Evolutionary conservation across 2,329 filamentous ascomycete genomes (phyloP).

Genomic region (Penicillium occitanis): DNA sequence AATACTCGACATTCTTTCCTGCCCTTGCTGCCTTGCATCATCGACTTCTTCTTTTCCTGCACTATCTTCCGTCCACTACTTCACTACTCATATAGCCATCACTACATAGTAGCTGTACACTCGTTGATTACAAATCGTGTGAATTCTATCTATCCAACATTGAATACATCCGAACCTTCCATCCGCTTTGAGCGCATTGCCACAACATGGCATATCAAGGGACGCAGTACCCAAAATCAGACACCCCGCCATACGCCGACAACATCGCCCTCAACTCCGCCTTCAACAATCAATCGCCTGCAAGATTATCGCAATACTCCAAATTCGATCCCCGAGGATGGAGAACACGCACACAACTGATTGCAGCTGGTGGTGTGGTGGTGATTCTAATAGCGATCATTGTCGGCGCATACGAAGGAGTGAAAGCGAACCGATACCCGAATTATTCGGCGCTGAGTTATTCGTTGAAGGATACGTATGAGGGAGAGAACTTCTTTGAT

Average conservation of each 20-base stretch:
- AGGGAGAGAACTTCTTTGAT: conserved; percentile 46
- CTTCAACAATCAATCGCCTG: neutral
- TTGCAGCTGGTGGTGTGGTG: conserved; percentile 41
- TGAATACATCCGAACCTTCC: neutral
- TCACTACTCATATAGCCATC: neutral
- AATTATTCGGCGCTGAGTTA: conserved; percentile 46
- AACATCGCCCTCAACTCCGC: neutral
- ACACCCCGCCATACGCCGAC: neutral
- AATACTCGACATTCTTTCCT: conserved; percentile 2
- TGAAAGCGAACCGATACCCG: conserved; percentile 43
- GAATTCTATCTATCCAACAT: neutral
- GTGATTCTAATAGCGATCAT: conserved; percentile 47
- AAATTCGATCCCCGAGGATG: conserved; percentile 55
- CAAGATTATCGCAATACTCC: conserved; percentile 17
- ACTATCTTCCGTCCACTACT: neutral
- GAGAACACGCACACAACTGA: conserved; percentile 54
- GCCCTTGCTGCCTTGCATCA: conserved; percentile 2
- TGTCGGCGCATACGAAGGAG: conserved; percentile 44
- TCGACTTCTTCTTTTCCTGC: neutral
- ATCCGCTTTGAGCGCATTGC: neutral
- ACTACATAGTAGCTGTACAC: neutral
- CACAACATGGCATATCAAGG: neutral
- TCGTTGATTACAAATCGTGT: neutral
- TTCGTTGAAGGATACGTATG: conserved; percentile 43
- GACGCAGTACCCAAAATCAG: conserved; percentile 4